phyloP scores from a whole-genome alignment of 108 stramenopile genomes.

The Pseudonitzschia multiseries region DNA sequence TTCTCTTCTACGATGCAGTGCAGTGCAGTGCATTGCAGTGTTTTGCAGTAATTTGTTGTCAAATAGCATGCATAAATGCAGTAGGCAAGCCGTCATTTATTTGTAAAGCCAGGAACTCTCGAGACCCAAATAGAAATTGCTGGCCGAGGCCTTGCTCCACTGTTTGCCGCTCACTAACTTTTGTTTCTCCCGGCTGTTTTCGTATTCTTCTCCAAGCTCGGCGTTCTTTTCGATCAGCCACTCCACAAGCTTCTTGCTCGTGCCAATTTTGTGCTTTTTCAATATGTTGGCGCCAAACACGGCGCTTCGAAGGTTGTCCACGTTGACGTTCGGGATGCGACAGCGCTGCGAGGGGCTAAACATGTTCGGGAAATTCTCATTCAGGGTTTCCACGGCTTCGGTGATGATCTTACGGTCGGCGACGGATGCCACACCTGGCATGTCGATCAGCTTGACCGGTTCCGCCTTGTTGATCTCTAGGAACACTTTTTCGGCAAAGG shows the following conservation, averaged over 20 bases:
- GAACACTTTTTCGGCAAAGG: slow-evolving; percentile 68
- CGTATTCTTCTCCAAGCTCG: slow-evolving; percentile 13
- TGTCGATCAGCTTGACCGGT: slow-evolving; percentile 78
- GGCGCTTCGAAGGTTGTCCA: slow-evolving; percentile 83
- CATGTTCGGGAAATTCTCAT: slow-evolving; percentile 63
- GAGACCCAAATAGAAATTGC: slow-evolving; percentile 66
- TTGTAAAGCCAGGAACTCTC: slow-evolving; percentile 61
- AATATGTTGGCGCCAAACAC: slow-evolving; percentile 68
- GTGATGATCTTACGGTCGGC: slow-evolving; percentile 62
- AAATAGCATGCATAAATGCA: not conserved
- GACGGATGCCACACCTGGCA: slow-evolving; percentile 64
- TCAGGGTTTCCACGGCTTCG: slow-evolving; percentile 50
- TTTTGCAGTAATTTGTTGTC: not conserved
- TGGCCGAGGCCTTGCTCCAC: slow-evolving; percentile 49
- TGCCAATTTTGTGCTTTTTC: slow-evolving; percentile 41
- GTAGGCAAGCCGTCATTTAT: slow-evolving; percentile 10
- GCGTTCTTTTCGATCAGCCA: slow-evolving; percentile 63
- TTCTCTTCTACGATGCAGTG: not conserved
- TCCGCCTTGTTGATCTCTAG: slow-evolving; percentile 89
- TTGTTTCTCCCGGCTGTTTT: not conserved
- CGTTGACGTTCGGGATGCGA: slow-evolving; percentile 78
- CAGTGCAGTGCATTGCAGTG: not conserved
- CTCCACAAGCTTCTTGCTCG: slow-evolving; percentile 41
- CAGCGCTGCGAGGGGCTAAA: slow-evolving; percentile 73
- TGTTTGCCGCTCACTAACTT: slow-evolving; percentile 38